phyloP scores from a whole-genome alignment of 495 filamentous ascomycete genomes.

The Hamigera avellanea region DNA sequence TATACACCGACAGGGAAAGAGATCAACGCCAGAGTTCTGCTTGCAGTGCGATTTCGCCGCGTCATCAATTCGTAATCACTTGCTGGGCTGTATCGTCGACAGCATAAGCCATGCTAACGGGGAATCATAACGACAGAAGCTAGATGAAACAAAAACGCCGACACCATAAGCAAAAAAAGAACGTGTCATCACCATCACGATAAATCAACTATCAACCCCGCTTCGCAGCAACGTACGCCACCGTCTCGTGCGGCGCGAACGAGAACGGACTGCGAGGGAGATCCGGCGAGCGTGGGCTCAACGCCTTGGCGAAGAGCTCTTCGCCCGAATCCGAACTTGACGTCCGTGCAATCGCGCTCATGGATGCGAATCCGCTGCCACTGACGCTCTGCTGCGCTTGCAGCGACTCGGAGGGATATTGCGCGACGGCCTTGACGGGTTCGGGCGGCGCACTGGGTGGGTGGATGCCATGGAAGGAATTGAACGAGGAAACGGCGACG shows the following conservation, averaged over 20 bases:
- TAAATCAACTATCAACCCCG: too few species aligned
- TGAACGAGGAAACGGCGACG: conserved; percentile 55
- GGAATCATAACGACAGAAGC: too few species aligned
- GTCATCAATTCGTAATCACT: too few species aligned
- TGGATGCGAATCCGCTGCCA: conserved; percentile 23
- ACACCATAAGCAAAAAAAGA: too few species aligned
- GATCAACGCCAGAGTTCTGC: too few species aligned
- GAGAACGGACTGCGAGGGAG: conserved; percentile 65
- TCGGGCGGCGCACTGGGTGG: conserved; percentile 5
- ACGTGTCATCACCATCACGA: too few species aligned
- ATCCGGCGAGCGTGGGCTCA: conserved; percentile 71
- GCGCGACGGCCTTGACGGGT: conserved; percentile 12
- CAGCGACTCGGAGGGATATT: conserved; percentile 30
- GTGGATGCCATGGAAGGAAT: conserved; percentile 38
- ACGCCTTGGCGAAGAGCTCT: conserved; percentile 66
- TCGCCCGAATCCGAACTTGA: conserved; percentile 46
- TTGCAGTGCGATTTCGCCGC: too few species aligned
- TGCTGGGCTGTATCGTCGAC: too few species aligned
- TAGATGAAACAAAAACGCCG: too few species aligned
- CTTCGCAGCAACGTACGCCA: background rate
- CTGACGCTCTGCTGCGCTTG: conserved; percentile 28
- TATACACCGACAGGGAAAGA: too few species aligned
- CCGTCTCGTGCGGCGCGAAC: conserved; percentile 21
- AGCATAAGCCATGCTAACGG: too few species aligned
- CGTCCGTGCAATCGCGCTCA: conserved; percentile 15